Evolutionary conservation across 805 yeast species (phyloP), one percentile per base, ranked within the genome.

Genomic region (Yarrowia yakushimensis): DNA sequence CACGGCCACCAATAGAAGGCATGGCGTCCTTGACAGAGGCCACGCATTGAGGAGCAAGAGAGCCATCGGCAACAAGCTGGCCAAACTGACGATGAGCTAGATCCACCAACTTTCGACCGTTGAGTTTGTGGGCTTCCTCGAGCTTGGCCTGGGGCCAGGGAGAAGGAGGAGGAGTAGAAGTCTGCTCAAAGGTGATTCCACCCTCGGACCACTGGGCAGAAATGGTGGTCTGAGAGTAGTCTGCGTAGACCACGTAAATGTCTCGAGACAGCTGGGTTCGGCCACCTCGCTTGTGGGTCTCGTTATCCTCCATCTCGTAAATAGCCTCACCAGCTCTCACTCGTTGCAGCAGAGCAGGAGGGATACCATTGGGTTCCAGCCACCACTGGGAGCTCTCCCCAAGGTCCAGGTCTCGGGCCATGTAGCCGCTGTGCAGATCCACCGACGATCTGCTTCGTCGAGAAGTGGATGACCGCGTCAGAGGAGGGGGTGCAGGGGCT

Each of bases 231-330:
- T 86, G 90, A 0, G 94, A 82, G 67, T 86, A 84, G 70, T 89
- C 96, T 65, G 82, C 84, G 72, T 84, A 86, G 41, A 91, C 73
- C 13, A 90, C 78, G 70, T 89, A 90, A 66, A 87, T 84, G 66
- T 87, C 91, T 61, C 87, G 79, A 65, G 81, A 77, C 4, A 78
- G 74, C 60, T 76, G 65, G 7, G 80, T 74, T 42, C 83, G 75
- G 23, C 82, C 82, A 12, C 83, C 82, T 67, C 96, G 81, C 69
- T 87, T 88, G 13, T 67, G 67, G 8, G 86, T 74, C 13, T 70
- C 69, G 63, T 79, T 76, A 27, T 83, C 82, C 63, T 90, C 96
- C 22, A 84, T 80, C 71, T 90, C 96, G 71, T 73, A 84, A 17
- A 82, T 76, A 30, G 85, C 70, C 20, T 85, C 87, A 42, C 72